Evolutionary conservation across 2,329 filamentous ascomycete species (phyloP), one percentile per base, ranked within the genome.

Genomic region (Verticillium longisporum): DNA sequence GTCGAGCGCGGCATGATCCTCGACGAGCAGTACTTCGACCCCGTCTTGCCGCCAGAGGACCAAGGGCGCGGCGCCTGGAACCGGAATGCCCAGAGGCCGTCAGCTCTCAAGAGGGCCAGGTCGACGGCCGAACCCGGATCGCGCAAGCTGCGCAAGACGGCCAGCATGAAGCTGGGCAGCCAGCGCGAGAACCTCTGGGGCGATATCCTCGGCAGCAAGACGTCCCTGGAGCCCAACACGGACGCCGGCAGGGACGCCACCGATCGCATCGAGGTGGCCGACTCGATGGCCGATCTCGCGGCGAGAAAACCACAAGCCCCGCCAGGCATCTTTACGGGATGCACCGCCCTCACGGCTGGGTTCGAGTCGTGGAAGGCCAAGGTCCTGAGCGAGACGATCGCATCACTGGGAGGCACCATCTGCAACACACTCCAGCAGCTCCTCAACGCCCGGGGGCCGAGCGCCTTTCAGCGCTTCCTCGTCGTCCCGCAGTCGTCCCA

Each of bases 141-240:
- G 64, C 85, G 92, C 66, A 98, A 97, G 76, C 76, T 99, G 66
- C 87, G 95, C 66, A 89, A 93, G 68, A 92, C 91, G 6, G 90
- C 93, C 26, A 97, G 93, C 73, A 87, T 89, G 70, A 94, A 92
- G 72, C 78, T 98, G 36, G 88, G 83, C 61, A 89, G 83, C 57
- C 92, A 97, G 69, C 89, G 88, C 66, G 87, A 93, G 68, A 87
- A 86, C 33, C 82, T 98, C n/a, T 98, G 94, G 94, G 89, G 89
- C 5, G 91, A 96, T 68, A 96, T 99, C 62, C 83, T 95, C 31
- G 86, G 86, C 60, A 61, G 50, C 62, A 64, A 65, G 50, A 45
- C 60, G 13, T 41, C 59, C 2, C 54, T 18, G 15, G 63, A 64
- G 21, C 62, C 37, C 33, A 64, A 38, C 56, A 56, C 45, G 21